Base-by-base conservation (phyloP, 2,329 filamentous ascomycete genomes). In the Daldinia sp. region DNA sequence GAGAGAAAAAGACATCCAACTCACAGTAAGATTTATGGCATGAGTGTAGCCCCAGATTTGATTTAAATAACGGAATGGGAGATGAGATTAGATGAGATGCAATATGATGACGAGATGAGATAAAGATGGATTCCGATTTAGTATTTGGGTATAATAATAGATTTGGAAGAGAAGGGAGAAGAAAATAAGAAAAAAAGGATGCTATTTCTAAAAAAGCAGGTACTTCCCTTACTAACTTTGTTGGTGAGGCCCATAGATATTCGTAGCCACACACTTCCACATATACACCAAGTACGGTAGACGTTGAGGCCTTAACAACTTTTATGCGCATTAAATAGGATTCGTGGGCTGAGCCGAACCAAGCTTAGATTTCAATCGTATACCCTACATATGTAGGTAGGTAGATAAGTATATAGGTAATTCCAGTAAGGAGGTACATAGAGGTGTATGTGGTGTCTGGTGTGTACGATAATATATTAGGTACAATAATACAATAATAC, bases 251-350 rank as follows among this genome's bases (percentile, higher is more conserved):
- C 46, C 26, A 51, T 51, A n/a, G n/a, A n/a, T n/a, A 33, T 30
- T 51, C 26, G 26, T 33, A 30, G 46, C 20, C 20, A 23, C 46
- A 50, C 13, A 28, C 7, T 57, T 23, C 44, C 39, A 41, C 18
- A 12, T 54, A 33, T 33, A 33, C 30, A 33, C 9, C 9, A 50
- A 15, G 46, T 35, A 37, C 42, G 54, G 41, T 42, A 51, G 23
- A 41, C 44, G 39, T 30, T 35, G 48, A 54, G 44, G 28, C 62
- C 35, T 37, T 68, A 59, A 66, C 42, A 57, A 57, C 54, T 35
- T 48, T 55, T 60, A 60, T 65, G 61, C 64, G 69, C 69, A 69
- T 69, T 60, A 60, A 23, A 64, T 65, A 70, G 67, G 67, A 70
- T 70, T 68, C 56, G 37, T 26, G 62, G 65, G 67, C 67, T 66